Conservation (phyloP, 257 asterid genomes). For the Coffea eugenioides region DNA sequence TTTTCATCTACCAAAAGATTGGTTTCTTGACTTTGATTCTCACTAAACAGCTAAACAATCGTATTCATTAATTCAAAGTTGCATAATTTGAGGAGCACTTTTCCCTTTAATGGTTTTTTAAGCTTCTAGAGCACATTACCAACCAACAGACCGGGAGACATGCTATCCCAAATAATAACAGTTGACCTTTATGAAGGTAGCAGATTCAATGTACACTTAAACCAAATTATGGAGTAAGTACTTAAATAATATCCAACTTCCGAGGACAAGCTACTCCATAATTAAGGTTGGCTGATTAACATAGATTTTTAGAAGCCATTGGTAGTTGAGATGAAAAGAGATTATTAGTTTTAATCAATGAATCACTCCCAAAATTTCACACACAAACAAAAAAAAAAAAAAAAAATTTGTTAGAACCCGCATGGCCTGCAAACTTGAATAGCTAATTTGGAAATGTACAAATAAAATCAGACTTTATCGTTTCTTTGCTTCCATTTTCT, state of each 20-base stretch:
- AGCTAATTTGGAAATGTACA: background rate
- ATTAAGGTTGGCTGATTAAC: background rate
- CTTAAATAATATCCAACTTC: background rate
- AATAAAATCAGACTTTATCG: background rate
- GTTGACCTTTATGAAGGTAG: conserved; percentile 1
- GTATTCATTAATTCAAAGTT: background rate
- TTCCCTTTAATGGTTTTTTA: background rate
- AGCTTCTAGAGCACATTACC: background rate
- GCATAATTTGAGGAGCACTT: background rate
- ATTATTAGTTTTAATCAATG: background rate
- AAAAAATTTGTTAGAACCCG: background rate
- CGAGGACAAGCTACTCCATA: background rate
- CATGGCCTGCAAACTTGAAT: background rate
- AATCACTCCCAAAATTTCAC: background rate
- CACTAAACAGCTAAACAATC: background rate
- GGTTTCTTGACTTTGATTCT: background rate
- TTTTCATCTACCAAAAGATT: background rate
- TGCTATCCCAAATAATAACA: background rate
- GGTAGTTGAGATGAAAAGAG: background rate
- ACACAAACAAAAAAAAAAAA: too few species aligned
- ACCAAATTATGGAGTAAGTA: background rate
- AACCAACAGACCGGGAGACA: conserved; percentile 10
- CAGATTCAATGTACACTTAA: conserved; percentile 13
- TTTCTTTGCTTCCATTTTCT: too few species aligned
- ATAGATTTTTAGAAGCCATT: background rate